Evolutionary conservation across 768 basidiomycete genomes (phyloP), one percentile per base, ranked within the genome.

Genomic region (Glaciozyma martinii): DNA sequence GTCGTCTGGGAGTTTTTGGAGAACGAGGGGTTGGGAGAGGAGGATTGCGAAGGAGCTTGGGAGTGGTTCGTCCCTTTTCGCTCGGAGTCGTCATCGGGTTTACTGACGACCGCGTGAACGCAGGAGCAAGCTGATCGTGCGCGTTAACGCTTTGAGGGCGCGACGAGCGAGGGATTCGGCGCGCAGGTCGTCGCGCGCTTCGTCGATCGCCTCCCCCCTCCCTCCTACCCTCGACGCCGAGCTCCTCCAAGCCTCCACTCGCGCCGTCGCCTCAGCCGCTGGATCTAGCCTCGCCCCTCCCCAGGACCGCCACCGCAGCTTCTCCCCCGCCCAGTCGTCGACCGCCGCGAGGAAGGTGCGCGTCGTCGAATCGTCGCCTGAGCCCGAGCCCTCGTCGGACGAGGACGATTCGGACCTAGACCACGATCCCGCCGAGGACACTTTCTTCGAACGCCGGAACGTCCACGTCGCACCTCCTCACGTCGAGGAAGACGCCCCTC

Each of bases 1-100:
- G 87, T 92, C 1, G 81, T 88, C 37, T 77, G 78, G 37, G 78
- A 84, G 49, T 92, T 87, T 73, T 59, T 74, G 62, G 46, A 30
- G 33, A 23, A 59, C 27, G 70, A 81, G 19, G 74, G 74, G 37
- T 62, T 78, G 1, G 71, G 76, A 2, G 52, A 82, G 9, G 63
- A 71, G 2, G 68, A 59, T n/a, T 80, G 80, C 56, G 83, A 83
- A 0, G 75, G 80, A 2, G 76, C 75, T 0, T 89, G 87, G 86
- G 77, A 79, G 15, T 78, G 80, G 88, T 88, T 71, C 44, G 82
- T 76, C 23, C 4, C 32, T 46, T 58, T 25, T 19, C 52, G 53
- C 58, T 42, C 23, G 10, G 53, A 52, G 27, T 62, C 32, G 30
- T 37, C 55, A 30, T n/a, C n/a, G 54, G 27, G 25, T 29, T 59